Evolutionary conservation across 208 protist species (phyloP).

Genomic region (Balamuthia mandrillaris): DNA sequence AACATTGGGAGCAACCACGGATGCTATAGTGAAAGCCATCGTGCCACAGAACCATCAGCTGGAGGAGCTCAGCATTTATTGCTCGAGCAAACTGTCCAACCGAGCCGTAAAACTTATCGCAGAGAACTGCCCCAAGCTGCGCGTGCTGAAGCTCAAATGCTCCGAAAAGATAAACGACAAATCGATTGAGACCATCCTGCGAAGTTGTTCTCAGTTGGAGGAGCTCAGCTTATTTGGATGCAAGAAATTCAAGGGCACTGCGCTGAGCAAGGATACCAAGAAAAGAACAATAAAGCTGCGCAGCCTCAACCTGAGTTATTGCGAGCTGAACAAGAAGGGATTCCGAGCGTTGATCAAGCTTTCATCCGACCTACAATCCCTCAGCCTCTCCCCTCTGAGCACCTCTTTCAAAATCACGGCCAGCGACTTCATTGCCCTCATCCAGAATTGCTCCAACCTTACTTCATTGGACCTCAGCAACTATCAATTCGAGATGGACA

Average conservation of each 20-base stretch:
- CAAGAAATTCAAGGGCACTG: conserved; percentile 26
- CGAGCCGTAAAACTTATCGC: conserved; percentile 7
- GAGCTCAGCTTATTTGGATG: neutral
- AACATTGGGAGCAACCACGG: conserved; percentile 14
- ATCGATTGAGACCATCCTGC: neutral
- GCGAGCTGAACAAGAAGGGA: conserved; percentile 13
- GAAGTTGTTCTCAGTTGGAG: neutral
- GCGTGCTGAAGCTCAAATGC: conserved; percentile 24
- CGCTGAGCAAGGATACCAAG: neutral
- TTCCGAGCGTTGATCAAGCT: neutral
- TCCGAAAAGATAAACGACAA: conserved; percentile 20
- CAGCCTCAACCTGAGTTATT: conserved; percentile 1
- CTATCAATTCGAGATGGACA: conserved; percentile 26
- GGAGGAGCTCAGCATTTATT: conserved; percentile 21
- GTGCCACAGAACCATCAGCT: conserved; percentile 4
- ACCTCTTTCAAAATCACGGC: conserved; percentile 15
- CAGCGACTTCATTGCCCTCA: neutral
- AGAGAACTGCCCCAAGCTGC: conserved; percentile 21
- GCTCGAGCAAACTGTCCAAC: neutral
- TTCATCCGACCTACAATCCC: neutral
- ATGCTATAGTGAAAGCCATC: conserved; percentile 5
- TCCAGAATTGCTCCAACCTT: conserved; percentile 11
- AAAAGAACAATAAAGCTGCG: neutral
- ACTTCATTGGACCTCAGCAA: conserved; percentile 2
- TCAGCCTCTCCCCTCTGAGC: neutral